Base-by-base conservation (phyloP, 768 basidiomycete species). In the Pisolithus orientalis region DNA sequence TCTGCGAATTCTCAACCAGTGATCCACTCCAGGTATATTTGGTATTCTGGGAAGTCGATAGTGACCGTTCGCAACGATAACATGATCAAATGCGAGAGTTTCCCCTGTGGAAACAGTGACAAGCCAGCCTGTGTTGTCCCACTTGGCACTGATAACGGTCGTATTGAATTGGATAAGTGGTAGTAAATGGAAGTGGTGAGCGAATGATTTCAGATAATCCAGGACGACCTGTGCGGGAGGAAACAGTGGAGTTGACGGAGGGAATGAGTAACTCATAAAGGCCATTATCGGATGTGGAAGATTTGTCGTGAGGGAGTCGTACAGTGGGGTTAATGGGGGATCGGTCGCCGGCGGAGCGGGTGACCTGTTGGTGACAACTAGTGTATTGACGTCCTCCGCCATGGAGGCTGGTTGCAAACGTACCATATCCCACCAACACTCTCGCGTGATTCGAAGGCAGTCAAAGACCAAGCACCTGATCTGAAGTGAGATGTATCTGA, bases 241-340 rank as follows among this genome's bases (percentile, higher is more conserved):
- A 64, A 77, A 93, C 27, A 90, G 71, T 1, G 83, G 75, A 0
- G 89, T 90, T 2, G 78, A 80, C 0, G 86, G 83, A 0, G 87
- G 87, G 60, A 90, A 91, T 1, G 74, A 60, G 60, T 79, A 82
- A 44, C 75, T 76, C 1, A 75, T 70, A 58, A 74, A 91, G 3
- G 78, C 78, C 90, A 93, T 92, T 46, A 84, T 53, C 1, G 85
- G 85, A 57, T 91, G 86, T 0, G 90, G 87, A 5, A 93, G 63
- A 59, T 92, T 92, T 1, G 90, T 85, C n/a, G 84, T 85, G 11
- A 93, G 71, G 0, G 85, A 84, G 60, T 91, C 85, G 60, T 93
- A 93, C 8, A 90, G 61, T 1, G 90, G 81, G 1, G 87, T 85
- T 31, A 76, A 60, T 2, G 87, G 86, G 6, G 80, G 80, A 32